A percentile compares a stretch with the other conserved stretches of the same genome.
phyloP scores from a whole-genome alignment of 805 yeast species.

The Teunomyces stri region DNA sequence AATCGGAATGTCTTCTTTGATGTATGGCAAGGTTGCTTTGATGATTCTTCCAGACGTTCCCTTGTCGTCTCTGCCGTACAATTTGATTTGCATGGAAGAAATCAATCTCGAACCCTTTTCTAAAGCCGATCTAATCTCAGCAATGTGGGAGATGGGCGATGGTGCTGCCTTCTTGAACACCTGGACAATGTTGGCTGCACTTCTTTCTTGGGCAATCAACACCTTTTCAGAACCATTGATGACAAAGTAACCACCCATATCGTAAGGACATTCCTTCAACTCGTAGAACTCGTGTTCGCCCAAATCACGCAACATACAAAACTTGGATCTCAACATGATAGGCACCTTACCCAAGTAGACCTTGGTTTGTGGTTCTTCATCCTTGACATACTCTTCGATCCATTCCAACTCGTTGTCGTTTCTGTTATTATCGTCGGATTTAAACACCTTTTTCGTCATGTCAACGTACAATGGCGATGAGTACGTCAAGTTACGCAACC shows the following conservation, averaged over 20 bases:
- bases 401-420: constrained; percentile 44
- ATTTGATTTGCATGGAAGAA: constrained; percentile 89
- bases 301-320: constrained; percentile 86
- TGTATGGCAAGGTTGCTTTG: constrained; percentile 94
- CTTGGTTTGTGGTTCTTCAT: constrained; percentile 62
- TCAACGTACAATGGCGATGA: constrained; percentile 96
- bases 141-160: constrained; percentile 92
- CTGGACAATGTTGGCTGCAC: constrained; percentile 98
- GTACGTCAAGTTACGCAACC: constrained; percentile 92
- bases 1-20: constrained; percentile 94
- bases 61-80: constrained; percentile 78
- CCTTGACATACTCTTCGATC: constrained; percentile 51
- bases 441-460: constrained; percentile 86
- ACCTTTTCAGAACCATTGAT: constrained; percentile 99
- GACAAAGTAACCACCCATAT: constrained; percentile 99
- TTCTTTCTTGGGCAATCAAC: constrained; percentile 96
- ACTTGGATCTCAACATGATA: constrained; percentile 94
- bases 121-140: constrained; percentile 94
- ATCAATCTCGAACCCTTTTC: constrained; percentile 97
- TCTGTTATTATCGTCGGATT: constrained; percentile 69
- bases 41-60: constrained; percentile 75
- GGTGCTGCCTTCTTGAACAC: constrained; percentile 98
- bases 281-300: constrained; percentile 92
- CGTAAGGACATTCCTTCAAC: constrained; percentile 97
- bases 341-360: constrained; percentile 97